Conservation (phyloP, 2,329 filamentous ascomycete genomes). For the Ophiostoma sp. region DNA sequence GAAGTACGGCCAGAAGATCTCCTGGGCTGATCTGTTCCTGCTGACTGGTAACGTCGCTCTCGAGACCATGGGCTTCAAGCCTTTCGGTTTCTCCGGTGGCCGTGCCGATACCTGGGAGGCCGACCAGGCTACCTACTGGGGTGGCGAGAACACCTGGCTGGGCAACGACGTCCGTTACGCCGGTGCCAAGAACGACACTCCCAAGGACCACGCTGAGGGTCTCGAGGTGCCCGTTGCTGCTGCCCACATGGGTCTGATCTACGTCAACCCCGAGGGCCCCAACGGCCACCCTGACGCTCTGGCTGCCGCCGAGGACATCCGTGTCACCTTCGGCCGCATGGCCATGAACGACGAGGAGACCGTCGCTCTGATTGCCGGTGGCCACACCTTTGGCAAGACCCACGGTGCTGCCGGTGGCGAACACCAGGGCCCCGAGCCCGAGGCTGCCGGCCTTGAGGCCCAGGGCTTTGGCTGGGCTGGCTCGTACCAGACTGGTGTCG, state of each 20-base stretch:
- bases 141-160: conserved; percentile 48
- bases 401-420: conserved; percentile 63
- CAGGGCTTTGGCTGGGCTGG: conserved; percentile 71
- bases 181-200: conserved; percentile 36
- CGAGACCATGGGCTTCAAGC: conserved; percentile 69
- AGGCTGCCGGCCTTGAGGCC: conserved; percentile 56
- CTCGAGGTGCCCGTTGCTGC: conserved; percentile 64
- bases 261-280: conserved; percentile 75
- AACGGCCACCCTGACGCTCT: conserved; percentile 65
- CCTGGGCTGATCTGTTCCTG: conserved; percentile 68
- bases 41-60: conserved; percentile 71
- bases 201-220: conserved; percentile 51
- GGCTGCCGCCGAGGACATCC: conserved; percentile 65
- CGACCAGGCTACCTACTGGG: conserved; percentile 73
- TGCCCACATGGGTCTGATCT: conserved; percentile 71
- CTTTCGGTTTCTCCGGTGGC: conserved; percentile 68
- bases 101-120: conserved; percentile 69
- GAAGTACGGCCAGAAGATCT: conserved; percentile 78
- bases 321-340: conserved; percentile 70
- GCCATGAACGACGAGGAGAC: conserved; percentile 81
- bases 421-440: conserved; percentile 63
- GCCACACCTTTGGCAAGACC: conserved; percentile 75
- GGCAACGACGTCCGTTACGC: conserved; percentile 34
- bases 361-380: conserved; percentile 70
- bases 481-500: conserved; percentile 59